A percentile compares a stretch with the other conserved stretches of the same genome.
phyloP scores from a whole-genome alignment of 2,329 filamentous ascomycete species.

The Botrytis byssoidea region DNA sequence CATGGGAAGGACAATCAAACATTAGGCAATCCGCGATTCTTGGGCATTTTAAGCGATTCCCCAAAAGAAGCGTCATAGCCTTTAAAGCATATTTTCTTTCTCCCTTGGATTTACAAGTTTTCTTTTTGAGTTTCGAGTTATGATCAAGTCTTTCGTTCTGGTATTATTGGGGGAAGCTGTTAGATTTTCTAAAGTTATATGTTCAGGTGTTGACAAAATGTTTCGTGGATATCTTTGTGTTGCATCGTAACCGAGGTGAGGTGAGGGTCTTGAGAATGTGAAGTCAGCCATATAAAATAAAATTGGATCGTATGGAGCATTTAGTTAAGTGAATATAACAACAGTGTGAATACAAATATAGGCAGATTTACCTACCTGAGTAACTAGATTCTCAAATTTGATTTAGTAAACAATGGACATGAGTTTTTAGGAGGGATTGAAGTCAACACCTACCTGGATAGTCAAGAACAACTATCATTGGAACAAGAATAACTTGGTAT shows the following conservation, averaged over 20 bases:
- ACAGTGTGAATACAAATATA: neutral
- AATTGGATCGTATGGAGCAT: neutral
- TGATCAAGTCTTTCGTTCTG: neutral
- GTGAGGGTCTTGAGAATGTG: neutral
- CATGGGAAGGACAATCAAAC: conserved; percentile 16
- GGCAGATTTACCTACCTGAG: too few relatives aligned
- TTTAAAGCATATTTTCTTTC: conserved; percentile 8
- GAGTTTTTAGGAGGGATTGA: neutral
- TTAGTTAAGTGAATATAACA: neutral
- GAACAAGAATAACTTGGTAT: neutral
- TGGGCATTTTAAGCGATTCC: conserved; percentile 14
- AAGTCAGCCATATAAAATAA: neutral
- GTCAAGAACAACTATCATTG: neutral
- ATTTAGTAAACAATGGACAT: neutral
- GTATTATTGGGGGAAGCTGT: conserved; percentile 5
- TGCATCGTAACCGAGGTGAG: conserved; percentile 18
- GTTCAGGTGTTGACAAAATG: neutral
- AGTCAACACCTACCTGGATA: neutral
- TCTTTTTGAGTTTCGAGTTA: neutral
- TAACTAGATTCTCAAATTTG: neutral
- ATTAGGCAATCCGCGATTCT: conserved; percentile 10
- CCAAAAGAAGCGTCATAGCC: neutral
- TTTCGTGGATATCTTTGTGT: conserved; percentile 17
- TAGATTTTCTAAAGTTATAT: neutral
- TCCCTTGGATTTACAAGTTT: neutral